Base-by-base conservation (phyloP, 331 rosid species). In the Phaseolus coccineus region DNA sequence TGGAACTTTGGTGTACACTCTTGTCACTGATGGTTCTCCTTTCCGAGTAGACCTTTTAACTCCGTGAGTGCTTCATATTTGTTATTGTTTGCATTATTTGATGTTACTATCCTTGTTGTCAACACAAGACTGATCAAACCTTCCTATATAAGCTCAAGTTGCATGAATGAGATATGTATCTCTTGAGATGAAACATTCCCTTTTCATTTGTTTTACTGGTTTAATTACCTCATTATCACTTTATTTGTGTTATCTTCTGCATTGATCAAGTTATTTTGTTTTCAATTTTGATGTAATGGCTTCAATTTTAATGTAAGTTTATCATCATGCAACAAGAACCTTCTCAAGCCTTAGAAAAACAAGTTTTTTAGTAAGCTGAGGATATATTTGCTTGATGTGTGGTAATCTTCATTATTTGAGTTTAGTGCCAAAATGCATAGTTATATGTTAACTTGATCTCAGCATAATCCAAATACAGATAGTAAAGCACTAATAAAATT, bases 11-110 rank as follows among this genome's bases (percentile, higher is more conserved):
- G 75, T 89, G 55, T 89, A 92, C 84, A 93, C 97, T 71, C 47
- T 88, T 69, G 58, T 89, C 52, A 89, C 92, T 3, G 92, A 84
- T 70, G 97, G 98, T 73, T 84, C 92, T 79, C 95, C 93, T 70
- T 94, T 90, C 58, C 93, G 89, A 71, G 77, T 2, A 57, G 97
- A 91, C 77, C 84, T 92, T 57, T 76, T 87, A 4, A 92, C 95
- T 79, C 95, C 94, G 98, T 94, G 88, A 88, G 96, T 81, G 71
- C 77, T 75, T 47, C 25, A 6, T 68, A 50, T 47, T 74, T 31
- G 16, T 37, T 40, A 51, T 70, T 39, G 5, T 77, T 46, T 16
- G 52, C 30, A 1, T 77, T 66, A 64, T 79, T 44, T 37, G 73
- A 15, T 71, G 37, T 69, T 33, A 46, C 33, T 78, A 63, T 69